Conservation (phyloP, 225 moss, liverwort and hornwort species). For the Polytrichum formosum region DNA sequence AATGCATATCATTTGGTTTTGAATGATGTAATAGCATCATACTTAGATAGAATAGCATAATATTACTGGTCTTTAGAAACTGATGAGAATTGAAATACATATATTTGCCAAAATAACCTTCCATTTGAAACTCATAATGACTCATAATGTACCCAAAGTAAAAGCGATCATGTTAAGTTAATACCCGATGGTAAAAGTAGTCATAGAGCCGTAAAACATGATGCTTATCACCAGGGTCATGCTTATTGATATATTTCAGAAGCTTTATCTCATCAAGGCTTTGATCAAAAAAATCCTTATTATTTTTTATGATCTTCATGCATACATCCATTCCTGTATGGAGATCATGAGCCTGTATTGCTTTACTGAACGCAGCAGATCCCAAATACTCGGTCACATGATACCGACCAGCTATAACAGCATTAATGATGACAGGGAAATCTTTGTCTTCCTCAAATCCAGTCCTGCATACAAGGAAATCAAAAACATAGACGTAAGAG, state of each 20-base stretch:
- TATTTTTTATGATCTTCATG: slow-evolving; percentile 93
- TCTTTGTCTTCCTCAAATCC: slow-evolving; percentile 77
- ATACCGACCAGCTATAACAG: slow-evolving; percentile 83
- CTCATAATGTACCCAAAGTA: too few relatives aligned
- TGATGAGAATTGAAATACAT: too few relatives aligned
- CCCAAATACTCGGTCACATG: slow-evolving; percentile 98
- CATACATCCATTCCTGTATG: slow-evolving; percentile 96
- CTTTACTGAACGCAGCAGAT: slow-evolving; percentile 98
- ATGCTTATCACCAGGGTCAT: slow-evolving; percentile 93
- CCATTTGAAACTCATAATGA: too few relatives aligned
- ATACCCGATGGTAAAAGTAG: slow-evolving; percentile 84
- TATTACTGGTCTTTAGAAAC: too few relatives aligned
- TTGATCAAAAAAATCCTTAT: slow-evolving; percentile 99
- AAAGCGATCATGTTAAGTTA: not conserved
- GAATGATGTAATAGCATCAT: too few relatives aligned
- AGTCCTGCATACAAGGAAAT: slow-evolving; percentile 31
- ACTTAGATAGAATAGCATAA: too few relatives aligned
- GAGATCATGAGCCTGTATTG: slow-evolving; percentile 96
- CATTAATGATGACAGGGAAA: slow-evolving; percentile 71
- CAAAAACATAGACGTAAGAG: too few relatives aligned
- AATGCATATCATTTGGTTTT: too few relatives aligned
- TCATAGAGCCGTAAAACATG: slow-evolving; percentile 78
- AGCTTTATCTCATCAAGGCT: slow-evolving; percentile 99
- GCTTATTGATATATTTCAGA: slow-evolving; percentile 93
- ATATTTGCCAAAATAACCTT: too few relatives aligned